Percentiles rank a stretch among this genome's conserved stretches.
phyloP scores from a whole-genome alignment of 2,329 filamentous ascomycete species.

The Monilinia polystroma region DNA sequence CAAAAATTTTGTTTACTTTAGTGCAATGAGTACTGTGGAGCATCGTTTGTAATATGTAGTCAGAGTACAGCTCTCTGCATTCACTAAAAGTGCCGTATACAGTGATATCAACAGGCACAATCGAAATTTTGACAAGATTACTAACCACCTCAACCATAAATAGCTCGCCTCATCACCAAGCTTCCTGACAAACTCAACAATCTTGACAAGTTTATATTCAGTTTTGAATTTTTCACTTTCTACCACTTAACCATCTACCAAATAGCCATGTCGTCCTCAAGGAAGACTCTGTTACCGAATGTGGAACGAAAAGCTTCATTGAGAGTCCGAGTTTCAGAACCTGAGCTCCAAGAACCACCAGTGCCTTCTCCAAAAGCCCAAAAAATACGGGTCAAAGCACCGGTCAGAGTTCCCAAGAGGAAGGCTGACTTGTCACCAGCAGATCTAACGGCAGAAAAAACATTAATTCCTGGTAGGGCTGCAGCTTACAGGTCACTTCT shows the following conservation, averaged over 20 bases:
- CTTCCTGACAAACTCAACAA: neutral
- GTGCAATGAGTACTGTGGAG: neutral
- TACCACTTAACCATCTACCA: too few relatives aligned
- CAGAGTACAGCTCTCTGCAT: neutral
- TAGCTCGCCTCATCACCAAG: neutral
- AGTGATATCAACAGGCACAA: neutral
- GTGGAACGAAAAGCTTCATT: neutral
- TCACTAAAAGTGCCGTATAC: neutral
- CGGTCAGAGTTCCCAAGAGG: too few relatives aligned
- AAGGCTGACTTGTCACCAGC: neutral
- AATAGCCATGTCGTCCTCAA: neutral
- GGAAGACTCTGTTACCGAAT: neutral
- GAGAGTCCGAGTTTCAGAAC: neutral
- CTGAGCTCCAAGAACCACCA: neutral
- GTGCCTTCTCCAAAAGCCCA: neutral
- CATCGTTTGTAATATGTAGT: neutral
- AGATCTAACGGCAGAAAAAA: rapidly evolving
- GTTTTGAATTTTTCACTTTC: neutral
- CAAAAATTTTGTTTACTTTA: too few relatives aligned
- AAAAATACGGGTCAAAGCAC: too few relatives aligned
- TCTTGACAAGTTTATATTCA: neutral
- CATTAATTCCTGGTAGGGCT: neutral
- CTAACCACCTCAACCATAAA: neutral
- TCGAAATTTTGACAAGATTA: too few relatives aligned
- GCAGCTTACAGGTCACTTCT: neutral